phyloP scores from a whole-genome alignment of 2,329 filamentous ascomycete genomes.

The Cadophora sp. region DNA sequence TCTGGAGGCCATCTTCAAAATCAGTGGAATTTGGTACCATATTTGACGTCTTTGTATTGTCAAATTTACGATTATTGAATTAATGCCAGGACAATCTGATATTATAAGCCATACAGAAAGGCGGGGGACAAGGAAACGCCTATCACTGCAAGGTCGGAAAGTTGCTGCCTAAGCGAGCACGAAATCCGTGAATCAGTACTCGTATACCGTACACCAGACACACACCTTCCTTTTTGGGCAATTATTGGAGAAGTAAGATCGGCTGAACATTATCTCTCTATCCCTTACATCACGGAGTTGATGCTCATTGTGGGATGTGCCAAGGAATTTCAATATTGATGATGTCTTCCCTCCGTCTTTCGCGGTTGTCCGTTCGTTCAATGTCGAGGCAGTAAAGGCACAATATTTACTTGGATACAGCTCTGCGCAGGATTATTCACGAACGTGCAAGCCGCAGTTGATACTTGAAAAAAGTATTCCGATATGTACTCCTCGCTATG shows the following conservation, averaged over 20 bases:
- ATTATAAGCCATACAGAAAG: neutral
- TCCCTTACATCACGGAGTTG: no score
- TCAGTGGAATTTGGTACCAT: neutral
- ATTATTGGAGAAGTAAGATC: neutral
- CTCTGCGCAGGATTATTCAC: neutral
- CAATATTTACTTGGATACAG: no score
- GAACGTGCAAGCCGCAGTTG: neutral
- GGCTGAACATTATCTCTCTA: neutral
- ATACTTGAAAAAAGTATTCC: neutral
- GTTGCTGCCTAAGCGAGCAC: neutral
- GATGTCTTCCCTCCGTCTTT: no score
- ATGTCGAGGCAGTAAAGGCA: no score
- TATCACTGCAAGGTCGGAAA: neutral
- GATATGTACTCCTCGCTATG: neutral
- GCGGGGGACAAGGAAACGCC: no score
- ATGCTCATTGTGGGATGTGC: no score
- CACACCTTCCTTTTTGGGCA: neutral
- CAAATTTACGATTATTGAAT: no score
- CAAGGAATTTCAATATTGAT: no score
- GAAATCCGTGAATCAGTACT: neutral
- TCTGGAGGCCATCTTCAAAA: slow-evolving; percentile 8
- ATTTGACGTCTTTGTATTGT: neutral
- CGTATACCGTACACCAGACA: neutral
- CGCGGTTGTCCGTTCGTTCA: no score
- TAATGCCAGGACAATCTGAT: no score